A percentile compares a stretch with the other conserved stretches of the same genome.
phyloP scores from a whole-genome alignment of 345 rosid species.

The Salix koriyanagi region DNA sequence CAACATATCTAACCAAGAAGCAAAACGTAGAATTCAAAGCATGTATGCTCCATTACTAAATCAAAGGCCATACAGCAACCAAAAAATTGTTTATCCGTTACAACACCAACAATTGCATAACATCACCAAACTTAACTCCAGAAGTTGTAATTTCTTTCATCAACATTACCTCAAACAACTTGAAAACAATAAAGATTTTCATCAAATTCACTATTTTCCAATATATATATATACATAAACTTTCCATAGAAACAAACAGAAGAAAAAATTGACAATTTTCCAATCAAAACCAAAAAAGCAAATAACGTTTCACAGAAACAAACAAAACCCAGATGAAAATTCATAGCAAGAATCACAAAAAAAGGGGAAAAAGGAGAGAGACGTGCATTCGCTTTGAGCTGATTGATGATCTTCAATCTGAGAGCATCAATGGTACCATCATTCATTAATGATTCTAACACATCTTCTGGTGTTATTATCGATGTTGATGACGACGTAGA shows the following conservation, averaged over 20 bases:
- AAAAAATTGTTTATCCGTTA: too few species aligned
- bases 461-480: constrained; percentile 77
- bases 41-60: background rate
- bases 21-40: background rate
- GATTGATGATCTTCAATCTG: constrained; percentile 74
- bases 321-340: constrained; percentile 1
- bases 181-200: background rate
- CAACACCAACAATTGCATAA: too few species aligned
- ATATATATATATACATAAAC: background rate
- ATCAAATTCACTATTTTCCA: too few species aligned
- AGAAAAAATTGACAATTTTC: background rate
- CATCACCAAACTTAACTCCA: too few species aligned
- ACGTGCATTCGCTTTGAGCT: constrained; percentile 83
- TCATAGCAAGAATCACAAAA: background rate
- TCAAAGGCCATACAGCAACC: background rate
- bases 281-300: background rate
- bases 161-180: too few species aligned
- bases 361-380: constrained; percentile 8
- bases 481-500: constrained; percentile 45
- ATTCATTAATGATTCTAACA: constrained; percentile 76
- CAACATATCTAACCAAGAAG: background rate
- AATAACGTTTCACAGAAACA: background rate
- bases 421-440: constrained; percentile 86
- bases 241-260: background rate
- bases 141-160: too few species aligned